Conservation (phyloP, 257 asterid genomes). For the Primulina huaijiensis region DNA sequence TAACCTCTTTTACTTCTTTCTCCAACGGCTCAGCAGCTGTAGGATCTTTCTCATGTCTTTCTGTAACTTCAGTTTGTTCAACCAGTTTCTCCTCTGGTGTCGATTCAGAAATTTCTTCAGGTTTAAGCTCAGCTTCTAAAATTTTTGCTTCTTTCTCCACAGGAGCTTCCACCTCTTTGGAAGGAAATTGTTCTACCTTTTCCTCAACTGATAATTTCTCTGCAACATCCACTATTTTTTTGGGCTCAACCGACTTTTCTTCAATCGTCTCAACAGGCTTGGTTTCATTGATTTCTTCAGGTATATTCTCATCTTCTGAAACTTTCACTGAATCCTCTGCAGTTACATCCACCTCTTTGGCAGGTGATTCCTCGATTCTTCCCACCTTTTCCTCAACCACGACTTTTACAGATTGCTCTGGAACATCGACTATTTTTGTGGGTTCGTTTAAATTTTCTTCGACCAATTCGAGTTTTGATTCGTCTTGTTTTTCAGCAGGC, state of each 20-base stretch:
- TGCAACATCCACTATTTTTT: conserved; percentile 17
- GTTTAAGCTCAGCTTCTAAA: conserved; percentile 13
- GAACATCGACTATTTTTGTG: conserved; percentile 22
- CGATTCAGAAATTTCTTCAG: conserved; percentile 20
- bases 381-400: conserved; percentile 20
- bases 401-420: conserved; percentile 29
- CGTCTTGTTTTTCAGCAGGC: conserved; percentile 15
- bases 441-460: conserved; percentile 29
- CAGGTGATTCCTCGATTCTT: neutral
- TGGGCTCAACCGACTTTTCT: conserved; percentile 31
- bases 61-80: too few relatives aligned
- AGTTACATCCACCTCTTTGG: neutral
- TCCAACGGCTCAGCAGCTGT: too few relatives aligned
- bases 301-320: conserved; percentile 9
- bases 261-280: conserved; percentile 28
- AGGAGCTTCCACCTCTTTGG: conserved; percentile 26
- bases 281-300: conserved; percentile 22
- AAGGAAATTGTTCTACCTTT: conserved; percentile 21
- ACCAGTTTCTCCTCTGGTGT: too few relatives aligned
- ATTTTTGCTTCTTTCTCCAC: conserved; percentile 7
- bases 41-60: too few relatives aligned
- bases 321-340: conserved; percentile 1
- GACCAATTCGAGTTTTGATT: neutral
- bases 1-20: too few relatives aligned
- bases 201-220: neutral